Percentiles rank a stretch among this genome's conserved stretches.
Evolutionary conservation across 179 eudicot species (phyloP).

Genomic region (Nepenthes alata): DNA sequence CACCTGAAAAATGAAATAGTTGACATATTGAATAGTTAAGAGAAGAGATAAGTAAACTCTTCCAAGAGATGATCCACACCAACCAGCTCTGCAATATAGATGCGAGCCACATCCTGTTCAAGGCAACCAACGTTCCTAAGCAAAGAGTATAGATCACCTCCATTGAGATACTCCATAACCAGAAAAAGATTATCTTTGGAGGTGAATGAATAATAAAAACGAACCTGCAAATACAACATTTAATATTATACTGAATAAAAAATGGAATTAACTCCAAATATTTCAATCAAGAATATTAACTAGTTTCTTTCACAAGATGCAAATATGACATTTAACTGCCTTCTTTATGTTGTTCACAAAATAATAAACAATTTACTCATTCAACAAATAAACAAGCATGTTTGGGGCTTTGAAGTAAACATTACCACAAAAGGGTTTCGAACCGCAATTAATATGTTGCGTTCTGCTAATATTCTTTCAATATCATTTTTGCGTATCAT

Average conservation of each 20-base stretch:
- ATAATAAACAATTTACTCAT: no score
- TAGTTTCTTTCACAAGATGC: no score
- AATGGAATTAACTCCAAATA: no score
- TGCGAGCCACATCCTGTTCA: slow-evolving; percentile 32
- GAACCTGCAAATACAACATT: slow-evolving; percentile 19
- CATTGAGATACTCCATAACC: slow-evolving; percentile 40
- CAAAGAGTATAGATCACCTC: slow-evolving; percentile 35
- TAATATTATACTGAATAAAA: slow-evolving; percentile 25
- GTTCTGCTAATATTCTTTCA: slow-evolving; percentile 38
- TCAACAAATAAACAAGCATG: background rate
- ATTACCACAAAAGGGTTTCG: slow-evolving; percentile 37
- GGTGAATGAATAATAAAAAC: slow-evolving; percentile 37
- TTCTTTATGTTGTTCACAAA: no score
- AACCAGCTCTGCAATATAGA: slow-evolving; percentile 35
- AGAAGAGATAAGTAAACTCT: background rate
- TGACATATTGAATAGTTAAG: slow-evolving; percentile 3
- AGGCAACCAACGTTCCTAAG: slow-evolving; percentile 34
- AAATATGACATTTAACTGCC: no score
- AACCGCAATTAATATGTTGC: slow-evolving; percentile 36
- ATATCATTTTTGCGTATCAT: slow-evolving; percentile 37
- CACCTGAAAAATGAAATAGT: slow-evolving; percentile 20
- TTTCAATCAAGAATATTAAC: no score
- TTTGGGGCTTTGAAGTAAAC: background rate
- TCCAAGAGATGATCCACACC: slow-evolving; percentile 3
- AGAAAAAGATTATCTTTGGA: slow-evolving; percentile 32